These are phyloP conservation scores for Aspergillus sp. DNA, from an alignment of 2,329 filamentous ascomycete genomes.

Conservation along the genomic window DNA sequence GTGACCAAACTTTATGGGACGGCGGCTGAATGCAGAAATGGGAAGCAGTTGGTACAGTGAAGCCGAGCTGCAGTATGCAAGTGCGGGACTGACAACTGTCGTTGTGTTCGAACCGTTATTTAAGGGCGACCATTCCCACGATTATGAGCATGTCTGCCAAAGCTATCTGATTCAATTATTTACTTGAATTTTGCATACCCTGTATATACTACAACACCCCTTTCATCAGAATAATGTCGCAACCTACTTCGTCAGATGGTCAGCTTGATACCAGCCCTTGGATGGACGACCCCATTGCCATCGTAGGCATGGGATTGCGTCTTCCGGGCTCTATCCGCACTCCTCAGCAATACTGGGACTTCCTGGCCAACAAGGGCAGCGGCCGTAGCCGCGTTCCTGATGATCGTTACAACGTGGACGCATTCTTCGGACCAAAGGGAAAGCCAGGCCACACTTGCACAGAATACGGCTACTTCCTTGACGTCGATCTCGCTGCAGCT, in stretches of 20 bases:
- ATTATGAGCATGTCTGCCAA: not conserved
- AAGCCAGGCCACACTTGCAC: slow-evolving; percentile 9
- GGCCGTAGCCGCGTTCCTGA: slow-evolving; percentile 21
- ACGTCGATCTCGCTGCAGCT: slow-evolving; percentile 23
- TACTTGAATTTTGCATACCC: not conserved
- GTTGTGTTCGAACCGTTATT: not conserved
- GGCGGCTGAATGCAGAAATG: not conserved
- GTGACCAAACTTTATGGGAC: not conserved
- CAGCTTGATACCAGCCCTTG: not conserved
- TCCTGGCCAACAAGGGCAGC: slow-evolving; percentile 20
- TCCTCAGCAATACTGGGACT: slow-evolving; percentile 22
- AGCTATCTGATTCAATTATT: not conserved
- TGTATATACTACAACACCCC: not conserved
- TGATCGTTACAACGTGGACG: slow-evolving; percentile 25
- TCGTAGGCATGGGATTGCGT: slow-evolving; percentile 12
- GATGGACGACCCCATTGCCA: slow-evolving; percentile 10
- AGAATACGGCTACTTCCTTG: slow-evolving; percentile 26
- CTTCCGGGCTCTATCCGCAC: slow-evolving; percentile 22
- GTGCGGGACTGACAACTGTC: not conserved
- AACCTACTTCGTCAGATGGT: not conserved
- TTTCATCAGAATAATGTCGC: not conserved
- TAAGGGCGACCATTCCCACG: not conserved
- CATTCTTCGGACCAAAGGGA: slow-evolving; percentile 20
- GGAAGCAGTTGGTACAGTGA: not conserved
- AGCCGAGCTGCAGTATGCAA: not conserved